Percentiles rank a stretch among this genome's conserved stretches.
Evolutionary conservation across 768 basidiomycete genomes (phyloP).

Genomic region (Macrocybe gigantea): DNA sequence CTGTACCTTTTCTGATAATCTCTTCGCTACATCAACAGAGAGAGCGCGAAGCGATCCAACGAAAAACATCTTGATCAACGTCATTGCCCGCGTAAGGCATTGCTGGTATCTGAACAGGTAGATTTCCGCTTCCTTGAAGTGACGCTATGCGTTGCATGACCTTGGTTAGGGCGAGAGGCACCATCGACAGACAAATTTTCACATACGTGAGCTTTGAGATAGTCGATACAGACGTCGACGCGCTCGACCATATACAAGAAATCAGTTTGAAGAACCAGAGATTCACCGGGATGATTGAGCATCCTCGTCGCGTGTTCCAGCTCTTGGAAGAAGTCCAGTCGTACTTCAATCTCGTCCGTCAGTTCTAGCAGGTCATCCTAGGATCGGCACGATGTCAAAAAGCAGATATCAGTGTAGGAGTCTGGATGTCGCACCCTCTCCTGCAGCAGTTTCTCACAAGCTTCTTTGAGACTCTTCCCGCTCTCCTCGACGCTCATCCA

Average conservation of each 20-base stretch:
- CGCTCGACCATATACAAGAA: slow-evolving; percentile 96
- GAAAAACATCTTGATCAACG: slow-evolving; percentile 96
- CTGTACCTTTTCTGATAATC: slow-evolving; percentile 67
- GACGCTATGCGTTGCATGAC: slow-evolving; percentile 46
- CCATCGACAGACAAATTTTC: not conserved
- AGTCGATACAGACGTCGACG: slow-evolving; percentile 91
- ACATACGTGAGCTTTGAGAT: slow-evolving; percentile 79
- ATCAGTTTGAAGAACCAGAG: slow-evolving; percentile 83
- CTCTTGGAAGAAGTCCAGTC: slow-evolving; percentile 92
- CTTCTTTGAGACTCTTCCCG: slow-evolving; percentile 86
- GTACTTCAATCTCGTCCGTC: slow-evolving; percentile 75
- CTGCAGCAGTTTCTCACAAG: slow-evolving; percentile 83
- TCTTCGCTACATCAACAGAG: slow-evolving; percentile 69
- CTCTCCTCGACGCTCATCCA: slow-evolving; percentile 90
- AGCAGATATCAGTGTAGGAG: not conserved
- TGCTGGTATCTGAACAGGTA: slow-evolving; percentile 97
- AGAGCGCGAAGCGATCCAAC: slow-evolving; percentile 78
- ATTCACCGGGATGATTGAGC: slow-evolving; percentile 91
- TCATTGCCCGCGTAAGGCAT: slow-evolving; percentile 98
- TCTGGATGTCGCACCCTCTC: slow-evolving; percentile 62
- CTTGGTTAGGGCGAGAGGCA: not conserved
- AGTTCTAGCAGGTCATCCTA: slow-evolving; percentile 75
- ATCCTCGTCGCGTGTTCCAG: slow-evolving; percentile 89
- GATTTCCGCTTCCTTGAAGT: slow-evolving; percentile 88
- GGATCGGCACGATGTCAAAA: not conserved